Percentiles rank a stretch among this genome's conserved stretches.
Conservation (phyloP, 371 early-diverging fungal genomes). For the Quaeritorhiza haematococci region DNA sequence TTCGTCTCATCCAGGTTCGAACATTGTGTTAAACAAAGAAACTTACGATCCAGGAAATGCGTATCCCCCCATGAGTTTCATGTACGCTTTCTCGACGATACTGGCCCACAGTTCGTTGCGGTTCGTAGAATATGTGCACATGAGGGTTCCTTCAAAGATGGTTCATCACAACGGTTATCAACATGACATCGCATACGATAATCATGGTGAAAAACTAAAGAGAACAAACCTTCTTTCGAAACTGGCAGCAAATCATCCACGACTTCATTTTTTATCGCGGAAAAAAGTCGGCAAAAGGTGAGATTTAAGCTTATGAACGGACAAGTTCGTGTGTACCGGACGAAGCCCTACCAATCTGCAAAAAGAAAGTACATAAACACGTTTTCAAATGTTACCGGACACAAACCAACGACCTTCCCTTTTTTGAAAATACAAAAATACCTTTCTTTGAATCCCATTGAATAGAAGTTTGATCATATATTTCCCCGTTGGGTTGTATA, state of each 20-base stretch:
- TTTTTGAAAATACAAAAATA: conserved; percentile 22
- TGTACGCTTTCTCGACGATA: conserved; percentile 88
- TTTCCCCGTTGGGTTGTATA: conserved; percentile 81
- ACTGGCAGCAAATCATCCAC: conserved; percentile 85
- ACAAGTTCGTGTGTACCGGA: too few species aligned
- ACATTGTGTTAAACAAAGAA: not conserved
- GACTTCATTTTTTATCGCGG: too few species aligned
- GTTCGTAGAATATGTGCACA: conserved; percentile 80
- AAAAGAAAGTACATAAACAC: not conserved
- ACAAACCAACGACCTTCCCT: not conserved
- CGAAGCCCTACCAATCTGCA: too few species aligned
- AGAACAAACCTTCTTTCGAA: conserved; percentile 46
- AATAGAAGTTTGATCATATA: conserved; percentile 72
- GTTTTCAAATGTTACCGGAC: not conserved
- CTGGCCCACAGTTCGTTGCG: conserved; percentile 80
- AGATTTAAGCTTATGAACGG: too few species aligned
- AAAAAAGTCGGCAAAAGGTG: too few species aligned
- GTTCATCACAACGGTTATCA: not conserved
- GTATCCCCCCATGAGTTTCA: conserved; percentile 92
- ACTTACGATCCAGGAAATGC: conserved; percentile 86
- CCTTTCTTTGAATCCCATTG: conserved; percentile 82
- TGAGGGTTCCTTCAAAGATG: conserved; percentile 40
- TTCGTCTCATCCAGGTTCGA: too few species aligned
- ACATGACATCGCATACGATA: not conserved
- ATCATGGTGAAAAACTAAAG: too few species aligned